These are phyloP conservation scores for Amborella trichopoda DNA, from an alignment of 164 flowering plant genomes.

Conservation along the genomic window DNA sequence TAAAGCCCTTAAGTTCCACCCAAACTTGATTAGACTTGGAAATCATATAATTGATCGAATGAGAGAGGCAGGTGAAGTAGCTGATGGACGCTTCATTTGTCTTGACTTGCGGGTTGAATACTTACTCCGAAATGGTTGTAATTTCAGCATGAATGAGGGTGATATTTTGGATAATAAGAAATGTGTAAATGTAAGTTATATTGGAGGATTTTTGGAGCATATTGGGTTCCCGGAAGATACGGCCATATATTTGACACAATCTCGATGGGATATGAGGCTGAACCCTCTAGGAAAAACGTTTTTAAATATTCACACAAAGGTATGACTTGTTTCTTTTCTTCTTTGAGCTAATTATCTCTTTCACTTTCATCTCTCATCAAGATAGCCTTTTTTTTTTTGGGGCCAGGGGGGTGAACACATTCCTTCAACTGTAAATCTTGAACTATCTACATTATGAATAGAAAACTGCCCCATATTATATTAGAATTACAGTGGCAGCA, in stretches of 20 bases:
- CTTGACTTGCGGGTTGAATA: not conserved
- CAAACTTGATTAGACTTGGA: not conserved
- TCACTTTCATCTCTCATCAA: too few species aligned
- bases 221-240: not conserved
- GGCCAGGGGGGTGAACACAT: too few species aligned
- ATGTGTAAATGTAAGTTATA: not conserved
- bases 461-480: too few species aligned
- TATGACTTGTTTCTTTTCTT: not conserved
- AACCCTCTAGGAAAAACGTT: not conserved
- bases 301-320: conserved; percentile 1
- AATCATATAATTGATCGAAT: not conserved
- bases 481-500: too few species aligned
- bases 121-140: not conserved
- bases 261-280: not conserved
- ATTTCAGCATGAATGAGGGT: not conserved
- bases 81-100: not conserved
- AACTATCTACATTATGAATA: too few species aligned
- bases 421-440: too few species aligned
- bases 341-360: not conserved
- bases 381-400: too few species aligned
- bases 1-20: not conserved
- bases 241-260: conserved; percentile 1
- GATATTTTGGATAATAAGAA: not conserved
- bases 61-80: conserved; percentile 1
- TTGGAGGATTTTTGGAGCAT: not conserved